Base-by-base conservation (phyloP, 2,329 filamentous ascomycete species). In the Fusarium equiseti region DNA sequence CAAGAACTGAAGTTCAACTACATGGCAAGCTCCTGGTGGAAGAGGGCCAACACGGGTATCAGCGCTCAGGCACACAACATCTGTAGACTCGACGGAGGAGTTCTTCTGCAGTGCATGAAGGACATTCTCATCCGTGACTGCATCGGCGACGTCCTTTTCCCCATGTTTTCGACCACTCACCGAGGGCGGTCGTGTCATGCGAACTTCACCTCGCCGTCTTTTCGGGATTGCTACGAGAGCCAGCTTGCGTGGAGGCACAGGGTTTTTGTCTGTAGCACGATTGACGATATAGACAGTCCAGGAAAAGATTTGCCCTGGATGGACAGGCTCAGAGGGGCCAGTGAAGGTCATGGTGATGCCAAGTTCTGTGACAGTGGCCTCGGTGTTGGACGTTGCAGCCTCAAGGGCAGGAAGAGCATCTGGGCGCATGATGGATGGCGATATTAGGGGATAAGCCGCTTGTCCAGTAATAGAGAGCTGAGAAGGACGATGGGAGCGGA, bases 241-340 rank as follows among this genome's bases (percentile, higher is more conserved):
- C 40, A 96, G 85, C 75, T 93, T 92, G 53, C 92, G 88, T 5
- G 87, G 81, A 4, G 82, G 76, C 0, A 79, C 73, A 35, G 84
- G 81, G n/a, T 66, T 72, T 59, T 75, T 80, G 29, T 82, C 85
- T 43, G 83, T 81, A 49, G 87, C 89, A 51, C 91, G 88, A 78
- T 95, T 96, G 70, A 93, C 90, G 40, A 95, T 89, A 75, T 93
- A 92, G 18, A 95, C 86, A 35, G 86, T 87, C 90, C 93, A 93
- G 43, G 84, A 83, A 77, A 96, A 94, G 52, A 89, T 83, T 48
- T 92, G 85, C 40, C 91, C 91, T 0, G 89, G 86, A 61, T 83
- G 84, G 26, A 93, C 83, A 56, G 86, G 83, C 24, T 80, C 75
- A 15, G 79, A 65, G 35, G 91, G 91, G 0, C 87, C 89, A 8